A percentile compares a stretch with the other conserved stretches of the same genome.
These are phyloP conservation scores for Neoboletus subvelutipes DNA, from an alignment of 768 basidiomycete genomes.

Conservation along the genomic window DNA sequence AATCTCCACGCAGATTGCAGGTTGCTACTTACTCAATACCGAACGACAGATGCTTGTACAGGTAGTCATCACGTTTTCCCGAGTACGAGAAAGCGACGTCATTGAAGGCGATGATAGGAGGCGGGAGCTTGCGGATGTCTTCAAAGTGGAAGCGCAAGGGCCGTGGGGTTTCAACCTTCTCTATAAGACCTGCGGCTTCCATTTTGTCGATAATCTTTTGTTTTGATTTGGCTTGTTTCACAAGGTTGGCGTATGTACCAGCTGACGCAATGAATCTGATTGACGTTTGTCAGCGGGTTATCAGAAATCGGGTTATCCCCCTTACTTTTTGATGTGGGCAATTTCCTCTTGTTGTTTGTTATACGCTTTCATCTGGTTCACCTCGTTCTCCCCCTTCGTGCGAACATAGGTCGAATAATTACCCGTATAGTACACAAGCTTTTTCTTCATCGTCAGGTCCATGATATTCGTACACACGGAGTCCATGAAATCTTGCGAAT, in stretches of 20 bases:
- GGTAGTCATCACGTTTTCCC: constrained; percentile 80
- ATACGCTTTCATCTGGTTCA: constrained; percentile 99
- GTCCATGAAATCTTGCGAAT: constrained; percentile 99
- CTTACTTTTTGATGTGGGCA: constrained; percentile 94
- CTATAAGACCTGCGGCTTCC: constrained; percentile 97
- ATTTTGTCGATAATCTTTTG: constrained; percentile 99
- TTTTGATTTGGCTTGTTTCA: constrained; percentile 98
- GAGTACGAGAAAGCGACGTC: constrained; percentile 95
- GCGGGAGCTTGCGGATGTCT: constrained; percentile 88
- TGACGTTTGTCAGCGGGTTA: constrained; percentile 7
- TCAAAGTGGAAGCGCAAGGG: constrained; percentile 94
- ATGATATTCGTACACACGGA: constrained; percentile 96
- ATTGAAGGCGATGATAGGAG: constrained; percentile 96
- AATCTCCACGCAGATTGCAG: constrained; percentile 3
- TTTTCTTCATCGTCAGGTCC: constrained; percentile 92
- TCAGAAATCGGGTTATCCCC: neutral
- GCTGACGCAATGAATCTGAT: constrained; percentile 95
- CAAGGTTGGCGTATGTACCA: constrained; percentile 98
- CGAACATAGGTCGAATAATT: constrained; percentile 98
- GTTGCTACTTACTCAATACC: constrained; percentile 84
- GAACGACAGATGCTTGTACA: constrained; percentile 89
- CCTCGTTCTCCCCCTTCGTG: constrained; percentile 95
- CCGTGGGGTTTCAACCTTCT: constrained; percentile 77
- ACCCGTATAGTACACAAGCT: constrained; percentile 90
- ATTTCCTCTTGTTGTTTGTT: constrained; percentile 98